Base-by-base conservation (phyloP, 371 early-diverging fungal genomes). In the Circinella umbellata region DNA sequence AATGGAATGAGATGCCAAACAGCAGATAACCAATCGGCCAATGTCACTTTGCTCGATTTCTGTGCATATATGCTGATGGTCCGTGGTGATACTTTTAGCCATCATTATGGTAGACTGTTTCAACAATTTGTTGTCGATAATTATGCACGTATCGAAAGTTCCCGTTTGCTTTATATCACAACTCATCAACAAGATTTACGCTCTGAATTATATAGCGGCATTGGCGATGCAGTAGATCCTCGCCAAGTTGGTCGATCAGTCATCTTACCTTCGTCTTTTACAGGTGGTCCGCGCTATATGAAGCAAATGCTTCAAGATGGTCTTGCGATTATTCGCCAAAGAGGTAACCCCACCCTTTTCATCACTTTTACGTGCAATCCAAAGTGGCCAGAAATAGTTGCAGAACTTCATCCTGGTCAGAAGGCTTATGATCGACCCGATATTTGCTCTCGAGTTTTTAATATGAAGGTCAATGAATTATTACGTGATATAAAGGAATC, bases 401-500 rank as follows among this genome's bases (percentile, higher is more conserved):
- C 34, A 5, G 36, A 34, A 11, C 60, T 60, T 34, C 36, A 13
- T 53, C 60, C 60, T 37, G 1, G 27, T 15, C 63, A 63, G 18
- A 42, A 20, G 13, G 63, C 63, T 14, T 11, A 20, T 39, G 63
- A 63, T 63, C 63, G 63, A 15, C 63, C 63, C 42, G 7, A 63
- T 27, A 15, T 63, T 20, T 35, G 35, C 8, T 0, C 63, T 38
- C 42, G 63, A 38, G 63, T 39, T 42, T 37, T 63, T 5, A 11
- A 37, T 36, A 63, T 63, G 63, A 63, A 63, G 42, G 36, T 36
- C 27, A 14, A 2, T 8, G 17, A 36, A 7, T 54, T 82, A 0
- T 34, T 78, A 1, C 35, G 62, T 4, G 75, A 82, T 60, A 27
- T 79, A 0, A 20, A 59, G 3, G 70, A 74, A 57, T 63, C 70